Base-by-base conservation (phyloP, 2,329 filamentous ascomycete genomes). In the Karstenula rhodostoma region DNA sequence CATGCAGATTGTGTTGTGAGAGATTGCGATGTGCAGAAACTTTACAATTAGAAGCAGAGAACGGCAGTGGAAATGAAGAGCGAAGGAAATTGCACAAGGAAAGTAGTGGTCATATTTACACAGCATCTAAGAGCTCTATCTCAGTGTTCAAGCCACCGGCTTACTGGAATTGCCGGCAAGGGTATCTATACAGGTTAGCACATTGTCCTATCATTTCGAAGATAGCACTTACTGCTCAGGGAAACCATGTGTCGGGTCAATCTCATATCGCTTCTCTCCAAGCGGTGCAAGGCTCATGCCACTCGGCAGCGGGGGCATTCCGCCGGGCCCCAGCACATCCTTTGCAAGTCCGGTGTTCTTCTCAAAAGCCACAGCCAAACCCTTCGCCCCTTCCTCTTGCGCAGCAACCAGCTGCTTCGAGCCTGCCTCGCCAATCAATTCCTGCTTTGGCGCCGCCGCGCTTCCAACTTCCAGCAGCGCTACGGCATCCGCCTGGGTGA, bases 391-490 rank as follows among this genome's bases (percentile, higher is more conserved):
- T 74, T 93, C 86, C 76, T 94, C 84, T 82, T 90, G 88, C 29
- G 90, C 89, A 29, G 87, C 87, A 42, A 95, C 90, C 65, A 99
- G 83, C 83, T 91, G 86, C 74, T 89, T 87, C 59, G 81, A 83
- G 75, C 93, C 91, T 23, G 86, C 88, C 66, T 92, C 88, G 49
- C 91, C 91, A 66, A 96, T 86, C 75, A 88, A 79, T 61, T 96
- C 92, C 65, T 92, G 89, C 82, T 93, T 94, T 35, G 95, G 94
- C 51, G 83, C 83, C 12, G 87, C 90, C 58, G 90, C 90, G 80
- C 90, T 97, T 67, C 95, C 95, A 47, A 98, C 88, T 29, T 86
- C 89, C 75, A 99, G 84, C 70, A 99, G 86, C 44, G 90, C 90
- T 25, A 95, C 95, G 54, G 93, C 89, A 78, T 98, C 91, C 49